Conservation (phyloP, 139 green algal genomes). For the Chlorella vulgaris region DNA sequence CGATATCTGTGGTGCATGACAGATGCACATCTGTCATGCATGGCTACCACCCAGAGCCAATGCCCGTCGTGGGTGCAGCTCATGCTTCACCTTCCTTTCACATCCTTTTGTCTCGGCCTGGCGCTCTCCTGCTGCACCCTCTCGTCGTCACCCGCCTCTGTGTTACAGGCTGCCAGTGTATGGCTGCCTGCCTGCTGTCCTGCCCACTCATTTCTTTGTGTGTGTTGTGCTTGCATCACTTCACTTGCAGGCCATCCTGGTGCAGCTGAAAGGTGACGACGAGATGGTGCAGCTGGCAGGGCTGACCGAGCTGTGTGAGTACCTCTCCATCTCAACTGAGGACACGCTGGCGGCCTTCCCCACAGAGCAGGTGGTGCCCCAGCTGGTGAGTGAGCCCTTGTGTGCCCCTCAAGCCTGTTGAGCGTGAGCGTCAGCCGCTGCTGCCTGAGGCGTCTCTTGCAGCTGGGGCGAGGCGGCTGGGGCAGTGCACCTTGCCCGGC, state of each 20-base stretch:
- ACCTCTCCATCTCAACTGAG: constrained; percentile 90
- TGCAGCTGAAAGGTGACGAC: constrained; percentile 71
- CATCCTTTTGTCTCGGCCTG: too few relatives aligned
- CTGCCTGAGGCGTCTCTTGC: not conserved
- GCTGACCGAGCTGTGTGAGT: constrained; percentile 89
- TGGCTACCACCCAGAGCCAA: too few relatives aligned
- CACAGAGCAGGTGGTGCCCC: constrained; percentile 83
- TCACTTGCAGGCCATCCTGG: constrained; percentile 71
- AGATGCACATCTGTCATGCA: too few relatives aligned
- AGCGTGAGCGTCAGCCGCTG: too few relatives aligned
- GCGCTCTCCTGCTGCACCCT: not conserved
- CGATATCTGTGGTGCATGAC: too few relatives aligned
- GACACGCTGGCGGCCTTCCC: constrained; percentile 85
- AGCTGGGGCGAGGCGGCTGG: not conserved
- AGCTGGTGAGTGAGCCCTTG: constrained; percentile 71
- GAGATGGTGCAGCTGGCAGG: constrained; percentile 78
- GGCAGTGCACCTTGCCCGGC: too few relatives aligned
- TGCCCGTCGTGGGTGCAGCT: too few relatives aligned
- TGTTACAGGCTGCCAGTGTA: not conserved
- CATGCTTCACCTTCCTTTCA: too few relatives aligned
- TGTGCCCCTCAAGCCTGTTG: too few relatives aligned
- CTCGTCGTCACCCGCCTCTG: not conserved
- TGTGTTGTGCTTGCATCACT: too few relatives aligned
- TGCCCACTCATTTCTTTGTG: too few relatives aligned
- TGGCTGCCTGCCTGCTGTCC: not conserved